Evolutionary conservation across 805 yeast genomes (phyloP).

Genomic region (Kodamaea hsintzibuensis): DNA sequence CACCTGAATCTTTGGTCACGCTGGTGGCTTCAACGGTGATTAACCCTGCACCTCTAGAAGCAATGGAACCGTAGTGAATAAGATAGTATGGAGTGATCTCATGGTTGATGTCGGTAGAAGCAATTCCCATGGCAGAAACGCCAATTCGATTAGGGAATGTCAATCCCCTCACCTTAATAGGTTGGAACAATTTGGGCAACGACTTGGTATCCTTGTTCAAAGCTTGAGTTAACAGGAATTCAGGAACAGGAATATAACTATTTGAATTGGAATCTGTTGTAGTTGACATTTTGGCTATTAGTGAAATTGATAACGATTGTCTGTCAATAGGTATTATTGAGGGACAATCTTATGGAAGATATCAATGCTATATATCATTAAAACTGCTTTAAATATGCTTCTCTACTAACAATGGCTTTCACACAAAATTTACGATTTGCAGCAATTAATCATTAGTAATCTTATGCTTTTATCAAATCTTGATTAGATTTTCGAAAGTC

Average conservation of each 20-base stretch:
- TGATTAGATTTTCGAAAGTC: too few species aligned
- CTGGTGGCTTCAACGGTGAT: slow-evolving; percentile 48
- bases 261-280: not conserved
- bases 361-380: too few species aligned
- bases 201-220: not conserved
- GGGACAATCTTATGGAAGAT: too few species aligned
- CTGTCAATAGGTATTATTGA: too few species aligned
- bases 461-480: too few species aligned
- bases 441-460: not conserved
- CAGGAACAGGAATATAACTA: slow-evolving; percentile 8
- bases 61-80: slow-evolving; percentile 49
- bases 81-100: slow-evolving; percentile 49
- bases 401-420: not conserved
- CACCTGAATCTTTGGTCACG: slow-evolving; percentile 43
- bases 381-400: too few species aligned
- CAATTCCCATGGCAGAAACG: slow-evolving; percentile 59
- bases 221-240: not conserved
- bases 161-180: slow-evolving; percentile 40
- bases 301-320: not conserved
- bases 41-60: slow-evolving; percentile 51
- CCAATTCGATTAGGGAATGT: slow-evolving; percentile 52
- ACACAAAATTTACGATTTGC: not conserved
- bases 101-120: slow-evolving; percentile 43
- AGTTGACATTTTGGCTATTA: not conserved
- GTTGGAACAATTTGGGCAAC: slow-evolving; percentile 43